phyloP scores from a whole-genome alignment of 2,329 filamentous ascomycete genomes.

The Neonectria neomacrospora region DNA sequence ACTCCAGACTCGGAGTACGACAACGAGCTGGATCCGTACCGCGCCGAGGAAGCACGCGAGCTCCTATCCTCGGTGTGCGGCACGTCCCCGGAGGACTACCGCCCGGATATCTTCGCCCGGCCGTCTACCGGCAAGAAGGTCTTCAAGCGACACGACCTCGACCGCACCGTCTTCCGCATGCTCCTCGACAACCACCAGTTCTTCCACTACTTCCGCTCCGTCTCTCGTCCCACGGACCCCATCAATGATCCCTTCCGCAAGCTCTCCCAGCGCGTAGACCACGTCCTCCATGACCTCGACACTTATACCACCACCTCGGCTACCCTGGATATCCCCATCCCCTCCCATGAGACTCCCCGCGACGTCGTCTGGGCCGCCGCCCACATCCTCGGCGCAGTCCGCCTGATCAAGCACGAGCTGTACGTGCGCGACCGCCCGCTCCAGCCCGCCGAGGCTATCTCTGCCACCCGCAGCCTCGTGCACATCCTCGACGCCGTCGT shows the following conservation, averaged over 20 bases:
- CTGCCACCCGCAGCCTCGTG: constrained; percentile 60
- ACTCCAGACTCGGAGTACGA: constrained; percentile 46
- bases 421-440: constrained; percentile 53
- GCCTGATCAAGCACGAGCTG: constrained; percentile 57
- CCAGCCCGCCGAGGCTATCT: constrained; percentile 52
- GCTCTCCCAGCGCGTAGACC: constrained; percentile 59
- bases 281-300: constrained; percentile 59
- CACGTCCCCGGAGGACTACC: constrained; percentile 54
- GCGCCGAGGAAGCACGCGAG: constrained; percentile 62
- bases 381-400: constrained; percentile 57
- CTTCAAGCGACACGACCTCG: constrained; percentile 58
- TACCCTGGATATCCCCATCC: not conserved
- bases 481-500: constrained; percentile 60
- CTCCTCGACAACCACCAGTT: constrained; percentile 65
- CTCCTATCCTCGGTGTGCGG: constrained; percentile 60
- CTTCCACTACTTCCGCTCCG: constrained; percentile 63
- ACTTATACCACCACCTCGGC: constrained; percentile 41
- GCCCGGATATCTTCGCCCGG: constrained; percentile 58
- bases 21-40: constrained; percentile 48
- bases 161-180: constrained; percentile 64
- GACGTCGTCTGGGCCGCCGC: constrained; percentile 61
- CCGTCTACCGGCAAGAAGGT: constrained; percentile 47
- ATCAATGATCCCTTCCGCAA: constrained; percentile 60
- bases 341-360: constrained; percentile 46
- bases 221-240: constrained; percentile 56